Conservation (phyloP, 2,329 filamentous ascomycete genomes). For the Cladosporium austrohemisphaericum region DNA sequence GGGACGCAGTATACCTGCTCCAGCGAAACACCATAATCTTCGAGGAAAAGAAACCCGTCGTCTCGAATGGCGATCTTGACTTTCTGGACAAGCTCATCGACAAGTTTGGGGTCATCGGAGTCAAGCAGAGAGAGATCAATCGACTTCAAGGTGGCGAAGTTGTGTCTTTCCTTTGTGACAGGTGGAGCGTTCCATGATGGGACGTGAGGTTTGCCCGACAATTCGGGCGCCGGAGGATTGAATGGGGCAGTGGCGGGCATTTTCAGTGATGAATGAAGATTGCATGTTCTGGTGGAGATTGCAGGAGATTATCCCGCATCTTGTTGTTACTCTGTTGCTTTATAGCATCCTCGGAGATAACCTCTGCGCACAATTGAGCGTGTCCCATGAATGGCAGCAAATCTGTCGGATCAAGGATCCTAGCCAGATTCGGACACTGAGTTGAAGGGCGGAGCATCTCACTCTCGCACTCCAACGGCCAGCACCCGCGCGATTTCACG, state of each 20-base stretch:
- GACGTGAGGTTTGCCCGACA: slow-evolving; percentile 42
- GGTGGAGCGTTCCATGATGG: slow-evolving; percentile 38
- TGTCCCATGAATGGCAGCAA: background rate
- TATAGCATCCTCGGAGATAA: background rate
- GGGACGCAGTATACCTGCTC: no score
- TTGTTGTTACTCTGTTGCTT: background rate
- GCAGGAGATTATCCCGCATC: no score
- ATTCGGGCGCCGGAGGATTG: slow-evolving; percentile 38
- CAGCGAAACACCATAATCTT: slow-evolving; percentile 50
- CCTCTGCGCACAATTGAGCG: background rate
- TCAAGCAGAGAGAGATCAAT: slow-evolving; percentile 34
- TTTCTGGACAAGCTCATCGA: slow-evolving; percentile 42
- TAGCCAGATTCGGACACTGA: background rate
- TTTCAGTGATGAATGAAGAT: no score
- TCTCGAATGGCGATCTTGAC: slow-evolving; percentile 34
- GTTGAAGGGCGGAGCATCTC: background rate
- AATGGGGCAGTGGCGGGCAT: slow-evolving; percentile 39
- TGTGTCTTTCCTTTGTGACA: slow-evolving; percentile 43
- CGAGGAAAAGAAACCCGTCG: slow-evolving; percentile 41
- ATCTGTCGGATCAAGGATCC: background rate
- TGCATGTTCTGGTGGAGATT: background rate
- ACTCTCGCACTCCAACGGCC: background rate
- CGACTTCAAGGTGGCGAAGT: slow-evolving; percentile 35
- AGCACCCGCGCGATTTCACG: background rate
- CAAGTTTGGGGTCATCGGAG: slow-evolving; percentile 34